Conservation (phyloP, 2,329 filamentous ascomycete species). For the Fusarium pseudonygamai region DNA sequence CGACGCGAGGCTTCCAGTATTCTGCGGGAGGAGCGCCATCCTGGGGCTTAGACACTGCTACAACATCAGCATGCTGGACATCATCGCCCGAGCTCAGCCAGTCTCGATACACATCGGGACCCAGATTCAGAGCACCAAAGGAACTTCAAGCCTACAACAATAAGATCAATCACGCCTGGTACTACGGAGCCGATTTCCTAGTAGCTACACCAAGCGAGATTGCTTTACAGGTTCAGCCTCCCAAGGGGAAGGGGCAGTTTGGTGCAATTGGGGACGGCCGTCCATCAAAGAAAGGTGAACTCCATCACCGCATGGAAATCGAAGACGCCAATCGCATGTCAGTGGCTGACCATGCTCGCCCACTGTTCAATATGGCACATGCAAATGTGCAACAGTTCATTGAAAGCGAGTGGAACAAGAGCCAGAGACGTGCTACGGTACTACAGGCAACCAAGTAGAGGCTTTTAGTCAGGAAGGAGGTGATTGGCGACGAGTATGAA, state of each 20-base stretch:
- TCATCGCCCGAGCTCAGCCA: neutral
- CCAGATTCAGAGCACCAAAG: conserved; percentile 36
- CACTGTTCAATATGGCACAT: conserved; percentile 55
- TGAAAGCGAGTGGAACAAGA: conserved; percentile 28
- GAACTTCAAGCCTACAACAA: conserved; percentile 40
- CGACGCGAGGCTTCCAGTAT: neutral
- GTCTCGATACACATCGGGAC: conserved; percentile 24
- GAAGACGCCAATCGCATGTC: conserved; percentile 52
- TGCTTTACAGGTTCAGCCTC: conserved; percentile 42
- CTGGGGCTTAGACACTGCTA: conserved; percentile 12
- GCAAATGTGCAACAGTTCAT: conserved; percentile 43
- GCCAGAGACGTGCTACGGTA: neutral
- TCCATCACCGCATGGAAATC: conserved; percentile 47
- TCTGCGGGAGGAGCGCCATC: neutral
- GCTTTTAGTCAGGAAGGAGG: conserved; percentile 31
- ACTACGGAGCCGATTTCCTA: conserved; percentile 50
- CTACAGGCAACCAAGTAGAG: conserved; percentile 14
- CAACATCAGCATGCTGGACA: conserved; percentile 4
- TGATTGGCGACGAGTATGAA: conserved; percentile 14
- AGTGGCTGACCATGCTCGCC: conserved; percentile 51
- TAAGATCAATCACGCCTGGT: conserved; percentile 50
- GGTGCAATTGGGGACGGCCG: conserved; percentile 53
- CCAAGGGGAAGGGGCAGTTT: conserved; percentile 43
- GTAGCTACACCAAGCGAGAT: conserved; percentile 46
- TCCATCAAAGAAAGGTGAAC: conserved; percentile 34